Percentiles rank a stretch among this genome's conserved stretches.
phyloP scores from a whole-genome alignment of 1,284 basidiomycete genomes.

The Ceraceosorus guamensis region DNA sequence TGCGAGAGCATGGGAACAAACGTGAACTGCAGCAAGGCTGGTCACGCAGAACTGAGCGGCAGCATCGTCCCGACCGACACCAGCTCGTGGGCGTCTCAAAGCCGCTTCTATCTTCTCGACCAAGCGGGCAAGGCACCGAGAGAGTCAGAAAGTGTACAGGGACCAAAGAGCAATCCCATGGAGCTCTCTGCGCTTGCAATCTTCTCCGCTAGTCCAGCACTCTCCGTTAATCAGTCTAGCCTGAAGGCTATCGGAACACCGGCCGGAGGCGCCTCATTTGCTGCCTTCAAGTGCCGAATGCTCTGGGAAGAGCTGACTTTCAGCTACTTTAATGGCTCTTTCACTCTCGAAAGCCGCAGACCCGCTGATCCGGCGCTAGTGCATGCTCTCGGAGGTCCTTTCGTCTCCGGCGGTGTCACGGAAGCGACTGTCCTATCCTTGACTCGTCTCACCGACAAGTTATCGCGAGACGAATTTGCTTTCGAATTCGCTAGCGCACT shows the following conservation, averaged over 20 bases:
- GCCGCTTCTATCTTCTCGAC: no score
- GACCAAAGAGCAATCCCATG: no score
- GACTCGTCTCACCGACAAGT: slow-evolving; percentile 4
- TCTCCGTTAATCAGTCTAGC: no score
- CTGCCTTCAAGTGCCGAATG: slow-evolving; percentile 4
- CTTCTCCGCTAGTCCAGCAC: no score
- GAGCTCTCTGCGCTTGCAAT: no score
- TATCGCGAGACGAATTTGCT: slow-evolving; percentile 4
- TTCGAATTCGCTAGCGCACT: slow-evolving; percentile 1
- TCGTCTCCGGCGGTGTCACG: slow-evolving; percentile 8
- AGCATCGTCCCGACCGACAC: no score
- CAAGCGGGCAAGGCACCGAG: no score
- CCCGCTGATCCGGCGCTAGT: slow-evolving; percentile 3
- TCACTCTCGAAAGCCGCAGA: not conserved
- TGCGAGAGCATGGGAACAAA: not conserved
- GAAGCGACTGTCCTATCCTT: slow-evolving; percentile 3
- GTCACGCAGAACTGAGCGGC: slow-evolving; percentile 6
- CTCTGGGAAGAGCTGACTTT: slow-evolving; percentile 3
- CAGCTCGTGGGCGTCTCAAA: no score
- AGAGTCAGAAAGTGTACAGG: no score
- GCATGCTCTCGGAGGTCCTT: slow-evolving; percentile 10
- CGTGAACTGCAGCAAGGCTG: slow-evolving; percentile 11
- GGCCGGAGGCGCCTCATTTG: no score
- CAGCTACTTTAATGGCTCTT: slow-evolving; percentile 14
- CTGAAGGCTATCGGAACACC: not conserved